Conservation (phyloP, 768 basidiomycete species). For the Leccinum longicurvipes region DNA sequence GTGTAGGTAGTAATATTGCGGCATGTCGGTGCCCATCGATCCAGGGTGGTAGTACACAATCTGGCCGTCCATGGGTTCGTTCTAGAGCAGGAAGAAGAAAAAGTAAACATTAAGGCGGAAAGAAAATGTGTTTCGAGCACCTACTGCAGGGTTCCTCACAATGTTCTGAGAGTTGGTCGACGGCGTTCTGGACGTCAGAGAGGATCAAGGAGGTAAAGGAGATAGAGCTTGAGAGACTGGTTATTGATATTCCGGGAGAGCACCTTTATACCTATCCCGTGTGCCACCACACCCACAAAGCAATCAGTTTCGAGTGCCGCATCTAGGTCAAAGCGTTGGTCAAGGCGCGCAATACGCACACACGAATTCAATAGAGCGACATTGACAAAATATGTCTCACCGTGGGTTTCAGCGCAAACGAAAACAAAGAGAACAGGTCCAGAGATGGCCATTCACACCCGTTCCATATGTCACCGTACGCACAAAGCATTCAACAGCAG, state of each 20-base stretch:
- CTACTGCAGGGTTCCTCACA: background rate
- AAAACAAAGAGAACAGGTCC: no score
- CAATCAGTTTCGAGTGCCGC: background rate
- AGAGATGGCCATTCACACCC: no score
- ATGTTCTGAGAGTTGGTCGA: background rate
- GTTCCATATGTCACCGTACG: no score
- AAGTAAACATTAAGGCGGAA: background rate
- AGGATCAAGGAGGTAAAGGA: no score
- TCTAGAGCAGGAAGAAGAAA: background rate
- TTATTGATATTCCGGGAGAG: background rate
- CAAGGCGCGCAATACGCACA: no score
- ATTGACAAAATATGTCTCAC: no score
- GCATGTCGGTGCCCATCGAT: background rate
- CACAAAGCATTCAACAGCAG: background rate
- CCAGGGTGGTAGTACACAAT: background rate
- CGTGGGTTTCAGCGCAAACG: no score
- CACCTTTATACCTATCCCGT: background rate
- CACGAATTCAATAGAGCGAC: no score
- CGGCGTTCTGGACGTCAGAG: background rate
- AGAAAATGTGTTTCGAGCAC: background rate
- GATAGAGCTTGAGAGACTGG: no score
- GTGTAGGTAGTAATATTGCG: background rate
- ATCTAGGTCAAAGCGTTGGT: background rate
- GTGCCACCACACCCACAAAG: background rate
- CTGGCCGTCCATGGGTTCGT: background rate